Evolutionary conservation across 2,329 filamentous ascomycete species (phyloP), one percentile per base, ranked within the genome.

Genomic region (Graphiopsis chlorocephala): DNA sequence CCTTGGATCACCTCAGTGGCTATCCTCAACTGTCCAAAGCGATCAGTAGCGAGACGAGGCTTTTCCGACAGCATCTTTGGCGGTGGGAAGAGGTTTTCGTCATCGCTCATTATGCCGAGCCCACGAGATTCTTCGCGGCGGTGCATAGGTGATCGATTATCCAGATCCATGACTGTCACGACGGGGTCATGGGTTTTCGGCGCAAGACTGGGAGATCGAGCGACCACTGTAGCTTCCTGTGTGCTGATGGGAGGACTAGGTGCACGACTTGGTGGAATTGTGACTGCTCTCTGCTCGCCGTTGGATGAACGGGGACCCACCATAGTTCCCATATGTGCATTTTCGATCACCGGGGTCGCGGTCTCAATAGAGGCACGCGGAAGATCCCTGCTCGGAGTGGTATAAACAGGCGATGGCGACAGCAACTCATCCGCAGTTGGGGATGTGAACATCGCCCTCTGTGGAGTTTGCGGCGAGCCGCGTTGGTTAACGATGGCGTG

Each of bases 11-110:
- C 56, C 58, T 66, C 20, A 28, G 66, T 71, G 7, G 72, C 70
- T 25, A 77, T 70, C 0, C 73, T 76, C 26, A 72, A 66, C 56
- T 73, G 72, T 8, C 72, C 70, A 47, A 72, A 73, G 25, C 68
- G 68, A 64, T 74, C 72, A 7, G 70, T 73, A 20, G 67, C 69
- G 11, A 73, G 61, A 25, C 67, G 66, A 33, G 69, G 68, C 62
- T 71, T 71, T 61, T 71, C 67, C 10, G 67, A 64, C 28, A 71
- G 50, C 29, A 61, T 55, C 42, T 66, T 64, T 0, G 71, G 66
- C 25, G 70, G 68, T 48, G 70, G 70, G 28, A 66, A 73, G 14
- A 72, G 69, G 23, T 71, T 68, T 17, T 50, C 52, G 20, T 70
- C 67, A 45, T 58, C 58, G 29, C 67, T 63, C 4, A 67, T 65